A percentile compares a stretch with the other conserved stretches of the same genome.
Evolutionary conservation across 2,329 filamentous ascomycete species (phyloP).

Genomic region (Elsinoe arachidis): DNA sequence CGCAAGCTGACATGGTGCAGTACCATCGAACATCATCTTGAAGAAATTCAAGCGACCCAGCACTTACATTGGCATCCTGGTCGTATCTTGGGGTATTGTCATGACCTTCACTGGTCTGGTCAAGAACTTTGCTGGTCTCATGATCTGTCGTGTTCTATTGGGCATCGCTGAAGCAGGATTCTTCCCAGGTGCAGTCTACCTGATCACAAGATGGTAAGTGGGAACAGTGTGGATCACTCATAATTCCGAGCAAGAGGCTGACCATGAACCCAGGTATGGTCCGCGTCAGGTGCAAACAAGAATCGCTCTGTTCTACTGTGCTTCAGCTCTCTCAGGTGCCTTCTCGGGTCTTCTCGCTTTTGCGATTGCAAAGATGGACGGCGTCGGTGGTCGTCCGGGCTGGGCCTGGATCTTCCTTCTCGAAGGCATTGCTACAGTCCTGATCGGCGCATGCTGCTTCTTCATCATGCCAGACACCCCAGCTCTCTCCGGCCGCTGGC

Average conservation of each 20-base stretch:
- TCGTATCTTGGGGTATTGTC: constrained; percentile 23
- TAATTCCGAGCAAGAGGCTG: neutral
- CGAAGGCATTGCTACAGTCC: constrained; percentile 48
- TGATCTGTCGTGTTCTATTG: constrained; percentile 48
- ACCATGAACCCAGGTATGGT: constrained; percentile 16
- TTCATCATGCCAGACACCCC: constrained; percentile 46
- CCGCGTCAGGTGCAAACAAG: constrained; percentile 19
- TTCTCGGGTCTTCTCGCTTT: constrained; percentile 22
- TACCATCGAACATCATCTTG: constrained; percentile 19
- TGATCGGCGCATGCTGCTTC: constrained; percentile 45
- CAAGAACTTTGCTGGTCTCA: constrained; percentile 22
- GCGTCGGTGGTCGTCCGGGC: constrained; percentile 32
- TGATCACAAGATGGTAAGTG: constrained; percentile 19
- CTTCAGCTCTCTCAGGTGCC: constrained; percentile 18
- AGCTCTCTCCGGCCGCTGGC: constrained; percentile 22
- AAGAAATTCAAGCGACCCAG: constrained; percentile 25
- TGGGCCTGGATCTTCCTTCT: constrained; percentile 43
- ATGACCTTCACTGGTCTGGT: constrained; percentile 24
- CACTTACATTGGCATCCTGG: constrained; percentile 21
- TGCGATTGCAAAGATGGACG: constrained; percentile 33
- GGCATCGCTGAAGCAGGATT: constrained; percentile 66
- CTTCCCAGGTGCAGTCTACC: constrained; percentile 34
- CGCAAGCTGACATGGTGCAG: neutral
- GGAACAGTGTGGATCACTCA: neutral
- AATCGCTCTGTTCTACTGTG: constrained; percentile 21